phyloP scores from a whole-genome alignment of 768 basidiomycete genomes.

The Boletus edulis region DNA sequence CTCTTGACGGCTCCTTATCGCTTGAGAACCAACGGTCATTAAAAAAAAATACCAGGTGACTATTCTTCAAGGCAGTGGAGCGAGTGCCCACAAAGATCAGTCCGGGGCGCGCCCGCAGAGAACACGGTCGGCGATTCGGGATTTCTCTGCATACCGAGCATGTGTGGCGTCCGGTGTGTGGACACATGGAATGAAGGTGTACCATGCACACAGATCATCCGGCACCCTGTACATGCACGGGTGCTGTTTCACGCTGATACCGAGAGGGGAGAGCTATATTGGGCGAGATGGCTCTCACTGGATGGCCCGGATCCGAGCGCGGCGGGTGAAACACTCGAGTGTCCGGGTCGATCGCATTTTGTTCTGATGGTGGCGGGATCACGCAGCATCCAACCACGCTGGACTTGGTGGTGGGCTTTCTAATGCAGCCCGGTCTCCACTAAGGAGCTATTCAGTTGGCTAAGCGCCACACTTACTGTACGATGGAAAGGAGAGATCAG shows the following conservation, averaged over 20 bases:
- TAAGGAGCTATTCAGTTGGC: background rate
- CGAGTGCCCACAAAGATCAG: background rate
- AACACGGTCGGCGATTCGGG: background rate
- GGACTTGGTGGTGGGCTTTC: background rate
- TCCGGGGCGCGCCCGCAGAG: background rate
- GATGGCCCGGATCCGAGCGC: background rate
- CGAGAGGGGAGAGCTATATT: background rate
- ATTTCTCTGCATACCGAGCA: background rate
- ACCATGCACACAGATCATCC: background rate
- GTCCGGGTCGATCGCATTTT: background rate
- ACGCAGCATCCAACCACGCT: background rate
- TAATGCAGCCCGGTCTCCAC: background rate
- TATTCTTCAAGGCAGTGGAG: background rate
- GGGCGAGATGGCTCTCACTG: background rate
- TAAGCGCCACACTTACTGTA: background rate
- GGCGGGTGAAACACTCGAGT: background rate
- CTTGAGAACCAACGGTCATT: background rate
- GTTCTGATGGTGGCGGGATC: background rate
- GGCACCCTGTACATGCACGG: background rate
- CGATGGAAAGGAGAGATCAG: background rate
- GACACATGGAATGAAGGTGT: background rate
- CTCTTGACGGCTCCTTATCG: background rate
- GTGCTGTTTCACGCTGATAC: too few relatives aligned
- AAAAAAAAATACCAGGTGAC: background rate
- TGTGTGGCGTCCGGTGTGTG: background rate